Conservation (phyloP, 192 early-diverging fungal genomes). For the Linnemannia schmuckeri region DNA sequence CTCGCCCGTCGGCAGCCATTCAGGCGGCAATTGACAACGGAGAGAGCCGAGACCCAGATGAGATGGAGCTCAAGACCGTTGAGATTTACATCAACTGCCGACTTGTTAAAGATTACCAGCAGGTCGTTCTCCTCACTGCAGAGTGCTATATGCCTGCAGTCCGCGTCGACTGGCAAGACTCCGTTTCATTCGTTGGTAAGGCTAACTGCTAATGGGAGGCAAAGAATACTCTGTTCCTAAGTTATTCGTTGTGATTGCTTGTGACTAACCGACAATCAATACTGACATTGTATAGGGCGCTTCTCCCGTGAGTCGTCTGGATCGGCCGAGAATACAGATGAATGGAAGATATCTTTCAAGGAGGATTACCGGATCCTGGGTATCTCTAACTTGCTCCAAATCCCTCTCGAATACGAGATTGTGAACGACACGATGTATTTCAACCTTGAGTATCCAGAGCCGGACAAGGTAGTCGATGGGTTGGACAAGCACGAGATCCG, state of each 20-base stretch:
- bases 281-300: conserved; percentile 25
- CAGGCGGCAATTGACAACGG: conserved; percentile 61
- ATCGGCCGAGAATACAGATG: conserved; percentile 53
- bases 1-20: conserved; percentile 57
- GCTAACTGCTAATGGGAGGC: not conserved
- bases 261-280: not conserved
- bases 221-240: not conserved
- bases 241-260: not conserved
- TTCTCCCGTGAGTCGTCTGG: conserved; percentile 25
- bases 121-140: conserved; percentile 73
- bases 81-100: conserved; percentile 86
- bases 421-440: conserved; percentile 84
- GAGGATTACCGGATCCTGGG: conserved; percentile 58
- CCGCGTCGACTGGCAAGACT: conserved; percentile 59
- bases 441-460: conserved; percentile 65
- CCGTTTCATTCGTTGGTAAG: conserved; percentile 63
- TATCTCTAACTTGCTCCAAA: conserved; percentile 68
- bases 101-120: conserved; percentile 85
- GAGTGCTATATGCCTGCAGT: conserved; percentile 70
- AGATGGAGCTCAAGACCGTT: conserved; percentile 73
- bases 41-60: conserved; percentile 56
- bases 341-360: conserved; percentile 66
- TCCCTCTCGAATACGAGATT: conserved; percentile 73
- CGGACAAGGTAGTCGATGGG: conserved; percentile 50
- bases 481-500: conserved; percentile 55